A percentile compares a stretch with the other conserved stretches of the same genome.
Evolutionary conservation across 306 rosid genomes (phyloP).

Genomic region (Pterocarpus macrocarpus): DNA sequence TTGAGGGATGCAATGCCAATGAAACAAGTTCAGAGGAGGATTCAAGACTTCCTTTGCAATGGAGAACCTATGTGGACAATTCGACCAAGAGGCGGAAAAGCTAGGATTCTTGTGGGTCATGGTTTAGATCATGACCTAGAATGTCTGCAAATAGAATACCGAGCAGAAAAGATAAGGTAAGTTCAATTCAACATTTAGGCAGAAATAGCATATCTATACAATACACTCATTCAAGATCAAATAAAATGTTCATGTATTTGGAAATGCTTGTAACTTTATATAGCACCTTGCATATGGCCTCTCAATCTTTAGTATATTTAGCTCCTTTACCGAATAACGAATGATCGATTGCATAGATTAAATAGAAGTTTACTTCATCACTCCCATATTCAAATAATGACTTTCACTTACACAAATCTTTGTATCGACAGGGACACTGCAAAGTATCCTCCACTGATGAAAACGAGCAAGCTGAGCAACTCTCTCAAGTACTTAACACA

Average conservation of each 20-base stretch:
- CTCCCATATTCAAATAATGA: slow-evolving; percentile 2
- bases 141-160: slow-evolving; percentile 76
- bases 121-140: slow-evolving; percentile 87
- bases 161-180: slow-evolving; percentile 74
- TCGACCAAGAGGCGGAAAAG: slow-evolving; percentile 70
- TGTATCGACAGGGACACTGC: slow-evolving; percentile 78
- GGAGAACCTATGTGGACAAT: slow-evolving; percentile 92
- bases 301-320: too few species aligned
- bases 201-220: background rate
- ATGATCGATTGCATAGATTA: background rate
- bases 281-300: background rate
- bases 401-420: slow-evolving; percentile 7
- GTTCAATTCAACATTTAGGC: background rate
- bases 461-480: slow-evolving; percentile 96
- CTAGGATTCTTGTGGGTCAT: slow-evolving; percentile 90
- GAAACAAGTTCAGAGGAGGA: slow-evolving; percentile 77
- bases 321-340: too few species aligned
- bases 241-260: background rate
- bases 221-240: background rate
- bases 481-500: slow-evolving; percentile 90
- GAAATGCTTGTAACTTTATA: background rate
- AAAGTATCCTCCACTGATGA: slow-evolving; percentile 95
- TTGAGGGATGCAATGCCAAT: slow-evolving; percentile 85
- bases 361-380: background rate
- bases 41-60: slow-evolving; percentile 89